Evolutionary conservation across 1,284 basidiomycete genomes (phyloP).

Genomic region (Cryptococcus sp.): DNA sequence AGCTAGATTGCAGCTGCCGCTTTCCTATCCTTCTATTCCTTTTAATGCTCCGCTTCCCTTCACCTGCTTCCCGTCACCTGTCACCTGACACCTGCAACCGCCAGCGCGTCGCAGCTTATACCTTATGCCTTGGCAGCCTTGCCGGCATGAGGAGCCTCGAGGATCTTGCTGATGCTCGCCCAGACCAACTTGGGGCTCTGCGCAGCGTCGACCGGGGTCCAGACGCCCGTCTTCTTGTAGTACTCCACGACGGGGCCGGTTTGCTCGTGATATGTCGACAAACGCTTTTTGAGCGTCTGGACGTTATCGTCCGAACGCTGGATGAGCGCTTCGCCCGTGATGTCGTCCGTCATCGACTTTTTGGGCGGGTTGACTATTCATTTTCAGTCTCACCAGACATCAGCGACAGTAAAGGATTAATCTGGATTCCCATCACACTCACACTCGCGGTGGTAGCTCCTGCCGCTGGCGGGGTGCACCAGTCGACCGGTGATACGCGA

Average conservation of each 20-base stretch:
- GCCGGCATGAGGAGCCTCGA: slow-evolving; percentile 14
- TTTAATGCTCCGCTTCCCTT: background rate
- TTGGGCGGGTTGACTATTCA: slow-evolving; percentile 79
- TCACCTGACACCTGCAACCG: background rate
- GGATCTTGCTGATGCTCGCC: slow-evolving; percentile 22
- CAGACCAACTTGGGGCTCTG: slow-evolving; percentile 74
- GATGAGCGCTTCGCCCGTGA: slow-evolving; percentile 91
- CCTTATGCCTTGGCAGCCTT: slow-evolving; percentile 12
- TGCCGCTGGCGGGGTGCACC: slow-evolving; percentile 84
- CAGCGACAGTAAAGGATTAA: background rate
- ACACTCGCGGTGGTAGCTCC: slow-evolving; percentile 96
- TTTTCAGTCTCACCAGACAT: background rate
- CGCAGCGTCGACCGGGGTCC: slow-evolving; percentile 87
- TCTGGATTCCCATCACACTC: slow-evolving; percentile 55
- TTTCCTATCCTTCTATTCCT: background rate
- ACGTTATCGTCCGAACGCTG: slow-evolving; percentile 92
- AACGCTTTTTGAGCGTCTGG: slow-evolving; percentile 87
- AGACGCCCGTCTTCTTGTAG: slow-evolving; percentile 87
- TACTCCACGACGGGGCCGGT: slow-evolving; percentile 96
- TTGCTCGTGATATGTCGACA: slow-evolving; percentile 82
- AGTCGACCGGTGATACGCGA: slow-evolving; percentile 95
- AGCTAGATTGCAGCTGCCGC: no score
- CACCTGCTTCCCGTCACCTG: background rate
- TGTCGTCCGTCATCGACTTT: slow-evolving; percentile 89
- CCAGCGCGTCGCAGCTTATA: no score